Conservation (phyloP, 139 green algal genomes). For the Asterochloris erici region DNA sequence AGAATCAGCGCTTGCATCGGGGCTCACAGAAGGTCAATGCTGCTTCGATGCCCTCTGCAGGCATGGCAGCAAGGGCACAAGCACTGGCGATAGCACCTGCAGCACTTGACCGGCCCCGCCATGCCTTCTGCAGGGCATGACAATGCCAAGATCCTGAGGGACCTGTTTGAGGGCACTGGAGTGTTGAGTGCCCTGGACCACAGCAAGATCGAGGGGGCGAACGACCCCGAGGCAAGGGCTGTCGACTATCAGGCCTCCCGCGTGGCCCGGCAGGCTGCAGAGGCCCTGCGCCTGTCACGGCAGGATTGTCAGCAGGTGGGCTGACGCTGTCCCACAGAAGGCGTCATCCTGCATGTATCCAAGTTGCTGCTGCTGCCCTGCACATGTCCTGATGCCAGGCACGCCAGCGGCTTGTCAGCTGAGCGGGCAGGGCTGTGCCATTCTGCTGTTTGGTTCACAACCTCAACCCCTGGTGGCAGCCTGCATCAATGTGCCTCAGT, state of each 20-base stretch:
- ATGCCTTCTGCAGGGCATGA: constrained; percentile 20
- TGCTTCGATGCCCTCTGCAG: no score
- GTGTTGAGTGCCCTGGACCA: constrained; percentile 80
- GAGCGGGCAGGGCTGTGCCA: background rate
- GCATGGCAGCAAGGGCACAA: no score
- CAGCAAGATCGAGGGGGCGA: constrained; percentile 70
- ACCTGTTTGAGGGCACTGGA: constrained; percentile 83
- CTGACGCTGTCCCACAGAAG: background rate
- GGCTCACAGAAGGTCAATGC: no score
- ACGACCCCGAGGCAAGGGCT: constrained; percentile 48
- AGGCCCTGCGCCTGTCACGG: constrained; percentile 65
- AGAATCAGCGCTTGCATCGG: no score
- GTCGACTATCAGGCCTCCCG: constrained; percentile 60
- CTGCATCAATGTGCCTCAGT: background rate
- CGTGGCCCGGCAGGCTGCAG: constrained; percentile 49
- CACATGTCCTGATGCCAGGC: background rate
- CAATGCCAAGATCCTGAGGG: constrained; percentile 69
- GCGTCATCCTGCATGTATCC: no score
- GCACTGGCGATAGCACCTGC: no score
- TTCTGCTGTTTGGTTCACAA: background rate
- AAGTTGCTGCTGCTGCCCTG: no score
- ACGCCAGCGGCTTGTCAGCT: background rate
- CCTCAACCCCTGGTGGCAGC: background rate
- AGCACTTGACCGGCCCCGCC: no score
- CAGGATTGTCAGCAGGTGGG: constrained; percentile 17